These are phyloP conservation scores for Xylariaceae sp. DNA, from an alignment of 2,329 filamentous ascomycete genomes.

Conservation along the genomic window DNA sequence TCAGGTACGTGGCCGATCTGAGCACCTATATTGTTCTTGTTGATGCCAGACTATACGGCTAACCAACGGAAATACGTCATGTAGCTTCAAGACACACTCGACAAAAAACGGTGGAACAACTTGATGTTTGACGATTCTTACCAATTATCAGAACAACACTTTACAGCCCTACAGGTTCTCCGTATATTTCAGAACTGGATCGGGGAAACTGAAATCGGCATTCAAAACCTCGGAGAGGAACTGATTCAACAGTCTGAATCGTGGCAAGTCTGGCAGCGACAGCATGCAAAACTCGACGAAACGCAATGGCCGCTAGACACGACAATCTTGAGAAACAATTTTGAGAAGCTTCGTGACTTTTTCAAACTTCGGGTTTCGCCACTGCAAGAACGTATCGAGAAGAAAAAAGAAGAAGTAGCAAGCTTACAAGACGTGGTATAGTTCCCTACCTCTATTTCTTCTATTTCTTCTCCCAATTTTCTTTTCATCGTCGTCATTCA, in stretches of 20 bases:
- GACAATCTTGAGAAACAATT: constrained; percentile 4
- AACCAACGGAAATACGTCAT: background rate
- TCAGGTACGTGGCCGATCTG: constrained; percentile 17
- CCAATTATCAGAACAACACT: constrained; percentile 27
- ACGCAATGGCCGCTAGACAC: constrained; percentile 13
- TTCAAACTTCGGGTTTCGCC: constrained; percentile 9
- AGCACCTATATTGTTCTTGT: background rate
- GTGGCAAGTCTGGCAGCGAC: constrained; percentile 7
- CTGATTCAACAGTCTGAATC: constrained; percentile 11
- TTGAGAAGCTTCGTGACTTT: constrained; percentile 3
- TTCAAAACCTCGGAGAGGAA: constrained; percentile 9
- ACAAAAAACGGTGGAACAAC: constrained; percentile 18
- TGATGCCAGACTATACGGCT: background rate
- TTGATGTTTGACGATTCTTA: constrained; percentile 27
- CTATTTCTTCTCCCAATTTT: too few relatives aligned
- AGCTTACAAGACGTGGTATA: constrained; percentile 23
- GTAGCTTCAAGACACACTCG: constrained; percentile 19
- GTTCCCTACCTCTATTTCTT: background rate
- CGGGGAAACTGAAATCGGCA: constrained; percentile 14
- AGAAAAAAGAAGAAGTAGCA: constrained; percentile 23
- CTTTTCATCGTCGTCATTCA: too few relatives aligned
- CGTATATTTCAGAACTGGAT: constrained; percentile 27
- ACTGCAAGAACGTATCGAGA: constrained; percentile 17
- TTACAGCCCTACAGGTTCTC: constrained; percentile 24
- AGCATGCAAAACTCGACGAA: constrained; percentile 8